Evolutionary conservation across 116 monocot genomes (phyloP).

Genomic region (Trichopus zeylanicus): DNA sequence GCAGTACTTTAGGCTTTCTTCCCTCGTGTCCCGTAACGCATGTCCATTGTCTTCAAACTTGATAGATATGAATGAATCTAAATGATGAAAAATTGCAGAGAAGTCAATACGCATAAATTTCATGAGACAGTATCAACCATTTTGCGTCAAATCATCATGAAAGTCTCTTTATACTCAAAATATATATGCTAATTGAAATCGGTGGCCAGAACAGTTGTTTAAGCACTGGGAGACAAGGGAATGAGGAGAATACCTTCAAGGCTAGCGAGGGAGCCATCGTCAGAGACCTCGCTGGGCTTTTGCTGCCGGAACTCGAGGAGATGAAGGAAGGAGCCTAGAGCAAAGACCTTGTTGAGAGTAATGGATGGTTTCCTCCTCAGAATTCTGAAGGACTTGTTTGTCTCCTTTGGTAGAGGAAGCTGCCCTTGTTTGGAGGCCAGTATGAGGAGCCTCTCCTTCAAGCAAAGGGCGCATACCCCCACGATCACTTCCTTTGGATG

Average conservation of each 20-base stretch:
- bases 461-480: conserved; percentile 71
- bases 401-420: conserved; percentile 7
- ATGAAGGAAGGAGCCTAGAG: conserved; percentile 51
- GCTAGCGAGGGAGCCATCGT: conserved; percentile 35
- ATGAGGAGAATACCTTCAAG: conserved; percentile 85
- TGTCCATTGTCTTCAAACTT: conserved; percentile 54
- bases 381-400: conserved; percentile 7
- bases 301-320: conserved; percentile 24
- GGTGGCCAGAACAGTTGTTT: too few relatives aligned
- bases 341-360: conserved; percentile 50
- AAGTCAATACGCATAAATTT: too few relatives aligned
- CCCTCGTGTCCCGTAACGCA: conserved; percentile 31
- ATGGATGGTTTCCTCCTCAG: conserved; percentile 29
- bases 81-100: not conserved
- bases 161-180: too few relatives aligned
- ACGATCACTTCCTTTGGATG: conserved; percentile 56
- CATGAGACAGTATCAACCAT: too few relatives aligned
- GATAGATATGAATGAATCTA: conserved; percentile 79
- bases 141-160: too few relatives aligned
- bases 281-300: conserved; percentile 3
- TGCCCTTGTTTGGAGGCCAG: conserved; percentile 52
- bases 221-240: too few relatives aligned
- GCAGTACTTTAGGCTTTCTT: not conserved
- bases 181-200: too few relatives aligned
- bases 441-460: conserved; percentile 68